Base-by-base conservation (phyloP, 352 stramenopile genomes). In the Phytopythium litorale region DNA sequence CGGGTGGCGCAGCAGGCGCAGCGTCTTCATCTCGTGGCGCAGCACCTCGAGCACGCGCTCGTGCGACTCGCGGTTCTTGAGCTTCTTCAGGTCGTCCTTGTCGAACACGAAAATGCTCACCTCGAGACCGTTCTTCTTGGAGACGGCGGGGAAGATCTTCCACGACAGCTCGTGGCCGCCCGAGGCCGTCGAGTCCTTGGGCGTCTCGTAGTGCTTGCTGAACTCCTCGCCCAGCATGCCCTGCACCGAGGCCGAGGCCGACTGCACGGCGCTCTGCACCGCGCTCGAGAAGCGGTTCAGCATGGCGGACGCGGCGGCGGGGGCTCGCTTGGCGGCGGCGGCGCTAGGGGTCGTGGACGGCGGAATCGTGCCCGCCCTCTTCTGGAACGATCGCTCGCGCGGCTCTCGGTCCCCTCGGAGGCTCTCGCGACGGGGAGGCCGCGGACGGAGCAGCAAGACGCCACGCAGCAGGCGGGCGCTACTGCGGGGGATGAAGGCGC, bases 21-120 rank as follows among this genome's bases (percentile, higher is more conserved):
- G 64, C 58, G 81, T 92, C 73, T 94, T 94, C 78, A 96, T 93
- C 48, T 96, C 88, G 52, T 94, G 84, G 35, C 87, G 84, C 33
- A 97, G 67, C 40, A 97, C 82, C 43, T 97, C 90, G 9, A 97
- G 71, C 30, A 95, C 75, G 52, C 88, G 83, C 54, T 97, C 90
- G 65, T 92, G 86, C 16, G 83, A 78, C 61, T 94, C 87, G 43
- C 97, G 95, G 55, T 78, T 85, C 65, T 95, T 90, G 56, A 92
- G 53, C 30, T 80, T 81, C 67, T 90, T 89, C 8, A 96, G 71
- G 35, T 96, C 87, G 28, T 92, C 83, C 70, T 94, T 93, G 73
- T 96, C 87, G 46, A 96, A 96, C 3, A 96, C 72, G 51, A 93
- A 96, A 42, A 96, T 72, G 53, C 83, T 93, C 56, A 91, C 87